These are phyloP conservation scores for Trichocomaceae sp. DNA, from an alignment of 2,329 filamentous ascomycete genomes.

Conservation along the genomic window DNA sequence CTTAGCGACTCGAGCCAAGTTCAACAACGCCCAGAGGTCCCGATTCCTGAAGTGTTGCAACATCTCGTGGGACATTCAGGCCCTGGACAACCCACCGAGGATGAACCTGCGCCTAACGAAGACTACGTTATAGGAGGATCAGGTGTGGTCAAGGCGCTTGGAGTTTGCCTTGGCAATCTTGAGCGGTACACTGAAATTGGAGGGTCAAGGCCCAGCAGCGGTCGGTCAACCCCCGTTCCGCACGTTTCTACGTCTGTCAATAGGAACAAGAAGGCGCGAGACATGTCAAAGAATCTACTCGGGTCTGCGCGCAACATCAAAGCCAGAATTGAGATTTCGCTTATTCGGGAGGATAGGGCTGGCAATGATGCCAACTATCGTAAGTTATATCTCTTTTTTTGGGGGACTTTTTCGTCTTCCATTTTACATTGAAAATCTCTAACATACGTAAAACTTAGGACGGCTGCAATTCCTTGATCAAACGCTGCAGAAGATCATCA, in stretches of 20 bases:
- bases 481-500: constrained; percentile 84
- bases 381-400: constrained; percentile 47
- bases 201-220: constrained; percentile 42
- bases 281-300: constrained; percentile 88
- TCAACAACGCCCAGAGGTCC: constrained; percentile 45
- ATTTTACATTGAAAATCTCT: constrained; percentile 16
- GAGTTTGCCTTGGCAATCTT: constrained; percentile 81
- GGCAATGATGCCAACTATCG: constrained; percentile 72
- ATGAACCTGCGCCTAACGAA: constrained; percentile 70
- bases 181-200: constrained; percentile 44
- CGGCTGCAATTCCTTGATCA: constrained; percentile 80
- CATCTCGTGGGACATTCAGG: constrained; percentile 73
- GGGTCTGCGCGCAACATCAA: constrained; percentile 85
- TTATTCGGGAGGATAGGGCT: constrained; percentile 65
- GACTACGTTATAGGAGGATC: constrained; percentile 96
- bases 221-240: constrained; percentile 49
- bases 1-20: constrained; percentile 37
- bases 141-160: constrained; percentile 87
- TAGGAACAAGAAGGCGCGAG: constrained; percentile 62
- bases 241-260: constrained; percentile 46
- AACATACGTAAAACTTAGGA: constrained; percentile 40
- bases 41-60: constrained; percentile 75
- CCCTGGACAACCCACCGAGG: constrained; percentile 47
- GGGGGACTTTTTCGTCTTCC: background rate
- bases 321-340: constrained; percentile 70